Evolutionary conservation across 768 basidiomycete species (phyloP).

Genomic region (Serpula lacrymans): DNA sequence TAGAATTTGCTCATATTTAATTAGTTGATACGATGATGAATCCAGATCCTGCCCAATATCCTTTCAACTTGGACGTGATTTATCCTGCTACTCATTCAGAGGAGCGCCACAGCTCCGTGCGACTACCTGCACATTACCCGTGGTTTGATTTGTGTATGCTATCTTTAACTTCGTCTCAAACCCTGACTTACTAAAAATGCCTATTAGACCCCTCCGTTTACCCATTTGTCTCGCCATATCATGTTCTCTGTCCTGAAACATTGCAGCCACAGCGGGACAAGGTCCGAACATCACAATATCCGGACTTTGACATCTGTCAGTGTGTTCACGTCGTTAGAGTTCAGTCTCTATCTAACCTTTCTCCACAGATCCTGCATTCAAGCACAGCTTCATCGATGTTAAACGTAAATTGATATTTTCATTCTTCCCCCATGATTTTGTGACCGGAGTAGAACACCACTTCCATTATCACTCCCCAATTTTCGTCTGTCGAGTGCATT

Average conservation of each 20-base stretch:
- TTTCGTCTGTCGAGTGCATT: too few relatives aligned
- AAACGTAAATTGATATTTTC: too few relatives aligned
- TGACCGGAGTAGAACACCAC: too few relatives aligned
- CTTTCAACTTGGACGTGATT: constrained; percentile 33
- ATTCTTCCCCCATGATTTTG: too few relatives aligned
- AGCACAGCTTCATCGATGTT: constrained; percentile 2
- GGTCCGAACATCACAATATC: constrained; percentile 9
- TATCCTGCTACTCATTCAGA: constrained; percentile 23
- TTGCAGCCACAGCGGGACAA: constrained; percentile 1
- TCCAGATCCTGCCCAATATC: constrained; percentile 39
- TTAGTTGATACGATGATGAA: constrained; percentile 2
- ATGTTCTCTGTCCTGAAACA: constrained; percentile 7
- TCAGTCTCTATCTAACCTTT: not conserved
- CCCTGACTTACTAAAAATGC: constrained; percentile 1
- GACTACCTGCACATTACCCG: constrained; percentile 27
- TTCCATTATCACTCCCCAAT: too few relatives aligned
- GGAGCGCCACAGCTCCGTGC: constrained; percentile 6
- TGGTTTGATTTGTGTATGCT: constrained; percentile 28
- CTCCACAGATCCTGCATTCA: constrained; percentile 10
- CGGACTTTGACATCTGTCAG: constrained; percentile 30
- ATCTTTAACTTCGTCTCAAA: constrained; percentile 3
- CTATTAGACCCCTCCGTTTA: constrained; percentile 20
- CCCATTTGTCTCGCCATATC: constrained; percentile 17
- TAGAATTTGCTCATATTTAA: not conserved
- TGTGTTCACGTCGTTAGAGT: not conserved